Base-by-base conservation (phyloP, 139 green algal species). In the Astrephomene gubernaculifera region DNA sequence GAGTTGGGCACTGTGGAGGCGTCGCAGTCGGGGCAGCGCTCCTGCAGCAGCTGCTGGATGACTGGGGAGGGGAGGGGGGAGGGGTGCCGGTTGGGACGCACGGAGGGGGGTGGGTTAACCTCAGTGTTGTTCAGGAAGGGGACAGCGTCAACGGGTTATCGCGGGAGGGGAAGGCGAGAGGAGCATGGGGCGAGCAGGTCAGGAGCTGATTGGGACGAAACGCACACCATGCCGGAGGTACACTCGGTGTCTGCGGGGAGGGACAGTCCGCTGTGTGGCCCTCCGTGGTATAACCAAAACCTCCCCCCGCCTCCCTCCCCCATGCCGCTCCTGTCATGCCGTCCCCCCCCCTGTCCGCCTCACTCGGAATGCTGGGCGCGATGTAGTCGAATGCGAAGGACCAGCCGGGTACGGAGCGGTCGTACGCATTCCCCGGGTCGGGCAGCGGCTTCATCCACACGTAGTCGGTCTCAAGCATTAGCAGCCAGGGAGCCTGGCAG, bases 401-500 rank as follows among this genome's bases (percentile, higher is more conserved):
- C 73, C 83, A 89, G 61, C 86, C 86, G 4, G 71, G 82, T 27
- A 86, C 72, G 7, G 45, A 31, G 8, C 45, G 84, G 71, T 92
- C 88, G 68, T 94, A 90, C 0, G 89, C 89, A 63, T 88, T 79
- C 24, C 86, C 86, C 8, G 86, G 86, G 14, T 82, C 71, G 64
- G 70, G 44, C 72, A 97, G 60, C 10, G 95, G 94, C 67, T 95
- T 94, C 61, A 95, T 87, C 87, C 92, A 97, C 54, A 97, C 94
- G 76, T 97, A 98, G 76, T 98, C 95, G 6, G 91, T 94, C 87
- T 98, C 95, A 45, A 97, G 93, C 85, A 98, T 86, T 43, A 96
- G 93, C 74, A 98, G 83, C 94, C 95, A 97, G 5, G 93, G 92
- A 0, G 89, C 95, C 76, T 83, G 76, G 4, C n/a, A n/a, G n/a